Evolutionary conservation across 2,329 filamentous ascomycete genomes (phyloP), one percentile per base, ranked within the genome.

Genomic region (Magnaporthiopsis rhizophila): DNA sequence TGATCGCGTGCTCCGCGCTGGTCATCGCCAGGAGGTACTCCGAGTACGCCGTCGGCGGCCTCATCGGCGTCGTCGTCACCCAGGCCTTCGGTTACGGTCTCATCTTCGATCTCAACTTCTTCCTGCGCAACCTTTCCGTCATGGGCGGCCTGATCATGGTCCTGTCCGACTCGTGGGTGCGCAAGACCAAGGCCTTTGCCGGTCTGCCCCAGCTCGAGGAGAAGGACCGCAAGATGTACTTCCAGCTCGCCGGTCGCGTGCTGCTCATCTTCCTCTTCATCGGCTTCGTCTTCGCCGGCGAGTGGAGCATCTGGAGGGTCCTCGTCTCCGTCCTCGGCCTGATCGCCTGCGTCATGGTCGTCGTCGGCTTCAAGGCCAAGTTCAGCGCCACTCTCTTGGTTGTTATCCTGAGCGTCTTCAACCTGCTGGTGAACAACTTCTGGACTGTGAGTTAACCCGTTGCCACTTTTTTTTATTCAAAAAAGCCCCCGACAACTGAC

Each of bases 171-270:
- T 96, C 91, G 65, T 98, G 94, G 92, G 92, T 97, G 68, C 90
- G 93, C 79, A 98, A 98, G 87, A 91, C 88, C 76, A 96, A 97
- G 81, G 94, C 93, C 3, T 97, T 97, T 67, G 95, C 95, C 61
- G 95, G 95, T 61, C 85, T 99, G 63, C 95, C 95, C 61, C 87
- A 91, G 77, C 86, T 99, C 63, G 95, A 98, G 75, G 95, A 99
- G 83, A 98, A 98, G 87, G 95, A 99, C 78, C 91, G 93, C 80
- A 99, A 98, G 86, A 98, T 98, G 94, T 99, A 99, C 84, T 96
- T 99, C 80, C 95, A 98, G 86, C 89, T 99, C 67, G 95, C 95
- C 69, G 95, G 95, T 50, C 89, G 95, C 71, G 91, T 99, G 50
- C 84, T 99, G 69, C 83, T 99, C 71, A 98, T 99, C 80, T 97